Conservation (phyloP, 75 land plant genomes). For the Picea glauca region DNA sequence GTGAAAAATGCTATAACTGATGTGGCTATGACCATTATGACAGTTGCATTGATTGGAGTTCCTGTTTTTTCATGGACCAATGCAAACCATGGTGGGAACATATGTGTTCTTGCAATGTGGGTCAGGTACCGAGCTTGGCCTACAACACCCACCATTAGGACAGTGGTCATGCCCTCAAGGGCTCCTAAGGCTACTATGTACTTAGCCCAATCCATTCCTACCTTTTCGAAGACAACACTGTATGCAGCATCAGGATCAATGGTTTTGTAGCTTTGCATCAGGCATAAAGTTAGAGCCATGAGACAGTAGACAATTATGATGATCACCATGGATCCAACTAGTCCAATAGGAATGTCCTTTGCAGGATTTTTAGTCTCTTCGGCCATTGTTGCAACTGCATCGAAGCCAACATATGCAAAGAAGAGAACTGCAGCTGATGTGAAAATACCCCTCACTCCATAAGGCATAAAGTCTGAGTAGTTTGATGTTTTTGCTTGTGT, state of each 20-base stretch:
- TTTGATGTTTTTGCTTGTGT: slow-evolving; percentile 53
- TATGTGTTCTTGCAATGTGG: slow-evolving; percentile 82
- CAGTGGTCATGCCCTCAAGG: slow-evolving; percentile 81
- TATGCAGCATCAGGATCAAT: slow-evolving; percentile 61
- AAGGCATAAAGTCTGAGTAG: slow-evolving; percentile 48
- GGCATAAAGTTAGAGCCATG: slow-evolving; percentile 44
- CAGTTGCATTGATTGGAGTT: slow-evolving; percentile 76
- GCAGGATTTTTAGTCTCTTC: slow-evolving; percentile 69
- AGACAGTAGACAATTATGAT: slow-evolving; percentile 40
- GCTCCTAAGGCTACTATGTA: slow-evolving; percentile 88
- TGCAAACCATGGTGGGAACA: slow-evolving; percentile 85
- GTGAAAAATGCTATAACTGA: slow-evolving; percentile 78
- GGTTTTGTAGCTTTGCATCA: slow-evolving; percentile 30
- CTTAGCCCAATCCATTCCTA: slow-evolving; percentile 81
- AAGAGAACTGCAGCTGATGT: slow-evolving; percentile 52
- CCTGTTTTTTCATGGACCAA: slow-evolving; percentile 45
- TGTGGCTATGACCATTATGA: slow-evolving; percentile 50
- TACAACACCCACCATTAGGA: slow-evolving; percentile 63
- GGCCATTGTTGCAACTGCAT: slow-evolving; percentile 70
- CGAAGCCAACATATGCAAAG: slow-evolving; percentile 71
- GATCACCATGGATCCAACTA: slow-evolving; percentile 55
- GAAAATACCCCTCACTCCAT: slow-evolving; percentile 63
- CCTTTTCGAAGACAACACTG: slow-evolving; percentile 33
- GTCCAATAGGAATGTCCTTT: slow-evolving; percentile 66
- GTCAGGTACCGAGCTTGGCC: slow-evolving; percentile 84